Evolutionary conservation across 495 filamentous ascomycete species (phyloP).

Genomic region (Extremus antarcticus): DNA sequence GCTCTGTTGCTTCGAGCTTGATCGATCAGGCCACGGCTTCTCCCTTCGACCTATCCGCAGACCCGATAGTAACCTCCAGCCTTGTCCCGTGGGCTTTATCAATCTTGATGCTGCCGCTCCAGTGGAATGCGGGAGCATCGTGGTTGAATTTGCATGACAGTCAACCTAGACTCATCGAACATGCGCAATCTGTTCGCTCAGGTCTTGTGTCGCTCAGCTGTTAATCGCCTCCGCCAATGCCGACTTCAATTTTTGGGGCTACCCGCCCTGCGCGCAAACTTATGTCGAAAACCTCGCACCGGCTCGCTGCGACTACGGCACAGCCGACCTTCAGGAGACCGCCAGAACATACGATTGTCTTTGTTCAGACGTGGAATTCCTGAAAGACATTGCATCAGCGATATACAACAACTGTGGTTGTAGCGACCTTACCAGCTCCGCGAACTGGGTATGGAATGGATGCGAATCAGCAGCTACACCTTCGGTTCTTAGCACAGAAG

Average conservation of each 20-base stretch:
- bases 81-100: too few relatives aligned
- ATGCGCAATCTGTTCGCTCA: too few relatives aligned
- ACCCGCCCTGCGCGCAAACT: background rate
- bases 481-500: background rate
- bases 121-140: too few relatives aligned
- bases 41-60: too few relatives aligned
- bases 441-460: background rate
- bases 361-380: background rate
- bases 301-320: background rate
- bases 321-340: background rate
- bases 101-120: too few relatives aligned
- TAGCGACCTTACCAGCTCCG: background rate
- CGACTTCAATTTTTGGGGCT: background rate
- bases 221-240: background rate
- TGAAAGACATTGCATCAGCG: background rate
- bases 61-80: too few relatives aligned
- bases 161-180: too few relatives aligned
- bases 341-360: background rate
- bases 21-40: background rate
- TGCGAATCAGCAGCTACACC: background rate
- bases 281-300: background rate
- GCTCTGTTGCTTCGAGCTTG: background rate
- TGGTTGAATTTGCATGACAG: too few relatives aligned
- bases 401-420: background rate
- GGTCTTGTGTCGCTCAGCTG: too few relatives aligned